Evolutionary conservation across 257 asterid genomes (phyloP).

Genomic region (Scutellaria barbata): DNA sequence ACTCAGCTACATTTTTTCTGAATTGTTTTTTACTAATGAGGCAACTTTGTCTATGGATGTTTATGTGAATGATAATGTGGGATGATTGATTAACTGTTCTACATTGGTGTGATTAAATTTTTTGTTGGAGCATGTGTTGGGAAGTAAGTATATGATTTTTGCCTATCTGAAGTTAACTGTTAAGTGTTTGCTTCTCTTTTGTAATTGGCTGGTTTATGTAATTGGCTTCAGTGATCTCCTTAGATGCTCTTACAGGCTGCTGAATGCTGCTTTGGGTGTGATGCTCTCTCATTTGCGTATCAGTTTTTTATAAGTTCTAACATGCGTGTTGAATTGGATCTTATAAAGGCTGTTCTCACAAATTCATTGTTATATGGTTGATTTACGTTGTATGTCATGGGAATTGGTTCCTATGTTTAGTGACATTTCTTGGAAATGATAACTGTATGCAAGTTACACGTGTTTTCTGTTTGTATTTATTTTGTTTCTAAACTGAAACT

Average conservation of each 20-base stretch:
- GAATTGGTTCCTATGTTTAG: neutral
- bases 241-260: neutral
- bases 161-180: conserved; percentile 6
- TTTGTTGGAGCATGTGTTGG: conserved; percentile 27
- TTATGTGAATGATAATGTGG: conserved; percentile 22
- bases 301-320: neutral
- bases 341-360: conserved; percentile 9
- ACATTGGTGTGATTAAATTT: conserved; percentile 1
- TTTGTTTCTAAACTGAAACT: neutral
- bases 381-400: neutral
- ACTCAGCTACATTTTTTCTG: neutral
- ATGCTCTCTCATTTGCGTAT: conserved; percentile 3
- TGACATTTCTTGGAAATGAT: neutral
- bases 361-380: conserved; percentile 2
- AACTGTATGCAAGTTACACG: neutral
- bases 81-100: neutral
- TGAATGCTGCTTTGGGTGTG: neutral
- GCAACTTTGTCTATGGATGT: neutral
- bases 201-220: neutral
- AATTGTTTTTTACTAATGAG: neutral
- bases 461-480: neutral
- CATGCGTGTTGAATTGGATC: neutral
- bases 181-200: conserved; percentile 19
- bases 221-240: conserved; percentile 16
- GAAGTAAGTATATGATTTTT: neutral